phyloP scores from a whole-genome alignment of 768 basidiomycete species.

The Boletus reticuloceps region DNA sequence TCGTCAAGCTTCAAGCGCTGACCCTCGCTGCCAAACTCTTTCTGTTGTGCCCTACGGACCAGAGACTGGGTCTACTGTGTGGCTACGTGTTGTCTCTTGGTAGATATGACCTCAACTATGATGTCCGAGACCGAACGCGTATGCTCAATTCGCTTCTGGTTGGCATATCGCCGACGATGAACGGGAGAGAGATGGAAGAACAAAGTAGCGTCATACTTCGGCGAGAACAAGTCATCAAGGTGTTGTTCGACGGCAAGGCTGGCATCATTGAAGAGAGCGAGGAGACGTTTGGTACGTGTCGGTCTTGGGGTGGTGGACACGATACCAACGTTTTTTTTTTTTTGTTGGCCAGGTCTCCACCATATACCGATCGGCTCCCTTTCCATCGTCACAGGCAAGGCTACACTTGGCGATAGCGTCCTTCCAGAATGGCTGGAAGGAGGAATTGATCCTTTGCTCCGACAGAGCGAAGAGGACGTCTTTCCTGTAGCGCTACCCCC shows the following conservation, averaged over 20 bases:
- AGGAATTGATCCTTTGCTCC: slow-evolving; percentile 74
- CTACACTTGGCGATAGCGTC: slow-evolving; percentile 38
- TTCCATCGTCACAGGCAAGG: slow-evolving; percentile 56
- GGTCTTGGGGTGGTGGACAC: not conserved
- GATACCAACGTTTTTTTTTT: slow-evolving; percentile 4
- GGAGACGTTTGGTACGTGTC: slow-evolving; percentile 31
- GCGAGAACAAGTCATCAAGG: slow-evolving; percentile 75
- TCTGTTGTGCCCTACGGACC: slow-evolving; percentile 58
- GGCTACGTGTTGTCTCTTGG: slow-evolving; percentile 81
- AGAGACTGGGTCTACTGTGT: slow-evolving; percentile 50
- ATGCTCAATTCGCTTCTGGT: slow-evolving; percentile 70
- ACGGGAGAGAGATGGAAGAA: slow-evolving; percentile 41
- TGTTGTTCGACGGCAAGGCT: slow-evolving; percentile 77
- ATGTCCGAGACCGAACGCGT: slow-evolving; percentile 87
- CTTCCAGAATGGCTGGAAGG: slow-evolving; percentile 88
- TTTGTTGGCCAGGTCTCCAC: slow-evolving; percentile 31
- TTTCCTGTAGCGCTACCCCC: slow-evolving; percentile 28
- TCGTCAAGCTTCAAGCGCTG: slow-evolving; percentile 81
- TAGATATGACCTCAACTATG: slow-evolving; percentile 84
- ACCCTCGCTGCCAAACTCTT: slow-evolving; percentile 86
- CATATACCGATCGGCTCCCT: slow-evolving; percentile 62
- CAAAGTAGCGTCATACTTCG: slow-evolving; percentile 74
- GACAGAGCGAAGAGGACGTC: slow-evolving; percentile 63
- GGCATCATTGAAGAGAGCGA: slow-evolving; percentile 41
- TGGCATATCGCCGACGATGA: slow-evolving; percentile 45